phyloP scores from a whole-genome alignment of 1,284 basidiomycete genomes.

The Cryptococcus sp. region DNA sequence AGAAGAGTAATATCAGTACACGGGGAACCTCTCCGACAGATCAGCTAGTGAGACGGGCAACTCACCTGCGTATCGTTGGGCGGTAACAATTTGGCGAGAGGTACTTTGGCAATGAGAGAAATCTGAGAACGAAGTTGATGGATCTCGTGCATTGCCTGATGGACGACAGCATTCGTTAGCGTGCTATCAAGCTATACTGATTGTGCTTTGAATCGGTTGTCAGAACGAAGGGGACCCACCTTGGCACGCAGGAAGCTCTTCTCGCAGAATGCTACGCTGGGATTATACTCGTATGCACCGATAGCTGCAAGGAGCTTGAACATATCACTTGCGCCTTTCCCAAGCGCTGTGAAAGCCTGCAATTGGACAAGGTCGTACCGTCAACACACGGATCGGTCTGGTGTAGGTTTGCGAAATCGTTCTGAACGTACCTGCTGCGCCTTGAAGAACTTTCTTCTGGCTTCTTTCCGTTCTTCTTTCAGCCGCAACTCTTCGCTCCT shows the following conservation, averaged over 20 bases:
- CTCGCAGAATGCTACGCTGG: conserved; percentile 75
- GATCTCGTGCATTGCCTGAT: conserved; percentile 96
- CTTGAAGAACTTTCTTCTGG: conserved; percentile 75
- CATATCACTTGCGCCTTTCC: conserved; percentile 81
- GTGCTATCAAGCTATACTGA: neutral
- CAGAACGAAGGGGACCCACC: conserved; percentile 56
- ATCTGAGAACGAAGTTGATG: conserved; percentile 94
- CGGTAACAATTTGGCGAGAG: conserved; percentile 67
- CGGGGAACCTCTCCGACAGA: neutral
- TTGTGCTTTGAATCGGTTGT: neutral
- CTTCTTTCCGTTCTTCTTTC: conserved; percentile 67
- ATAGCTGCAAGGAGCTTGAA: conserved; percentile 88
- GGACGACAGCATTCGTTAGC: neutral
- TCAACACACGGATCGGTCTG: too few species aligned
- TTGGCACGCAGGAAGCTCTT: conserved; percentile 91
- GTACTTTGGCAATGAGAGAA: conserved; percentile 70
- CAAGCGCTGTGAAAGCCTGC: conserved; percentile 76
- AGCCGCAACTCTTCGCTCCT: conserved; percentile 39
- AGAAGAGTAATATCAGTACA: conserved; percentile 14
- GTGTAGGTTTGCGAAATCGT: too few species aligned
- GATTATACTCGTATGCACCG: conserved; percentile 92
- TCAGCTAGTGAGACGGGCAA: conserved; percentile 5
- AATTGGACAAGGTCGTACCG: neutral
- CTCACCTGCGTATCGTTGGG: conserved; percentile 73
- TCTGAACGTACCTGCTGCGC: conserved; percentile 66